Conservation (phyloP, 2,329 filamentous ascomycete genomes). For the Fusarium domesticum region DNA sequence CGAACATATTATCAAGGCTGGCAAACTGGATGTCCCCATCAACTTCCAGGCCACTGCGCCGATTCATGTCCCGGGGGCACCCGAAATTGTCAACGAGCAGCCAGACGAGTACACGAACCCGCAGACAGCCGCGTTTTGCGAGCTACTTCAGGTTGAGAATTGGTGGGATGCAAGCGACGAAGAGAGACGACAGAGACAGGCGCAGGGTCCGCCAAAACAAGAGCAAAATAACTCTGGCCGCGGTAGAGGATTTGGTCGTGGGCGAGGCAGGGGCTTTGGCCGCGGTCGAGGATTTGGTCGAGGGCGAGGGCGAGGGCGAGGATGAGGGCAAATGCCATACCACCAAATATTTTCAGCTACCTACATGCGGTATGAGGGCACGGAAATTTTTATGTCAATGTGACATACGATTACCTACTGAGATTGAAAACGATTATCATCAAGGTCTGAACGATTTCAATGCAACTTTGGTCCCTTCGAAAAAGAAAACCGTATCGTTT, state of each 20-base stretch:
- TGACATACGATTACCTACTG: too few relatives aligned
- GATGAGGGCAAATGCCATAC: too few relatives aligned
- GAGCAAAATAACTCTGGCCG: conserved; percentile 37
- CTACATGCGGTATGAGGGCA: too few relatives aligned
- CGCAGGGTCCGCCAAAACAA: conserved; percentile 52
- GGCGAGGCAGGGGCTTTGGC: conserved; percentile 38
- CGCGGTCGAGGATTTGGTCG: conserved; percentile 35
- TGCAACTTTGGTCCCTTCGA: too few relatives aligned
- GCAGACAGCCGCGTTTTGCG: conserved; percentile 80
- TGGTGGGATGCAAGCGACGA: conserved; percentile 69
- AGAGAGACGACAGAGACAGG: conserved; percentile 60
- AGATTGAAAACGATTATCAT: too few relatives aligned
- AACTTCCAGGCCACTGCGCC: conserved; percentile 79
- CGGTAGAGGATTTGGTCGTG: conserved; percentile 35
- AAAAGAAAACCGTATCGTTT: too few relatives aligned
- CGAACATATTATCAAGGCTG: conserved; percentile 62
- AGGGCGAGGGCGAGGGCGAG: conserved; percentile 26
- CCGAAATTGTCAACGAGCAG: conserved; percentile 57
- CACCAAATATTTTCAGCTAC: too few relatives aligned
- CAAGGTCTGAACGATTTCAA: too few relatives aligned
- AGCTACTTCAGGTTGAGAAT: conserved; percentile 73
- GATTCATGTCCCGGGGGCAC: conserved; percentile 56
- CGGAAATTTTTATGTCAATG: too few relatives aligned
- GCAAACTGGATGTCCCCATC: conserved; percentile 66
- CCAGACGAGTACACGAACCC: conserved; percentile 82